Evolutionary conservation across 495 filamentous ascomycete genomes (phyloP), one percentile per base, ranked within the genome.

Genomic region (Aspergillus incahuasiensis): DNA sequence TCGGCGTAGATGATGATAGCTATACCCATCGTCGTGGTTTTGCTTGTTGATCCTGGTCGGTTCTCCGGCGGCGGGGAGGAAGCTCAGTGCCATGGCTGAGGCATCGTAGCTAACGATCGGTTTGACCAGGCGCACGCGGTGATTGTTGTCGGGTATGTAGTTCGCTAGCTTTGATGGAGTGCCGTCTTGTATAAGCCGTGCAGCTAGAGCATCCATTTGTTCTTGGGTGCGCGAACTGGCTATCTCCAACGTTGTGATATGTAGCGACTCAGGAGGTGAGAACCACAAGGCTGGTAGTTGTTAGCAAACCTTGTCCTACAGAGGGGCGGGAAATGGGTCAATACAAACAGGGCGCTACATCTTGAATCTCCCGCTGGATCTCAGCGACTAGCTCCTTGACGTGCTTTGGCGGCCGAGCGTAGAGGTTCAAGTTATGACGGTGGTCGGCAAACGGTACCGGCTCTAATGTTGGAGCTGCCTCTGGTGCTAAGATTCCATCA

Each of bases 1-100:
- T 3, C 87, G 76, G 1, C 92, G 83, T 5, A 97, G 82, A 68
- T 97, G 92, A 62, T 96, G 92, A 68, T 95, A 97, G 2, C 88
- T 90, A 68, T 90, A 97, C 0, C 24, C 35, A 56, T 90, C 86
- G 7, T 77, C 72, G 15, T 63, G 41, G 9, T 22, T n/a, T n/a
- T 32, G 46, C 48, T 60, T 5, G 60, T 66, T 64, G 86, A 4
- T 20, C 11, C 15, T 16, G 12, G 25, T 49, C 15, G 48, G 34
- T 20, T 50, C 83, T 15, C 78, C 83, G 2, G 84, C 79, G 0
- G 86, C 88, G 0, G 92, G 92, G 1, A 96, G 67, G 68, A 95
- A 96, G 11, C 86, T 90, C 28, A 97, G 69, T 12, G 94, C 92
- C 30, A 97, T 72, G 3, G 90, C 92, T 3, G 88, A 82, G 2